Conservation (phyloP, 805 yeast genomes). For the Alloascoidea africana region DNA sequence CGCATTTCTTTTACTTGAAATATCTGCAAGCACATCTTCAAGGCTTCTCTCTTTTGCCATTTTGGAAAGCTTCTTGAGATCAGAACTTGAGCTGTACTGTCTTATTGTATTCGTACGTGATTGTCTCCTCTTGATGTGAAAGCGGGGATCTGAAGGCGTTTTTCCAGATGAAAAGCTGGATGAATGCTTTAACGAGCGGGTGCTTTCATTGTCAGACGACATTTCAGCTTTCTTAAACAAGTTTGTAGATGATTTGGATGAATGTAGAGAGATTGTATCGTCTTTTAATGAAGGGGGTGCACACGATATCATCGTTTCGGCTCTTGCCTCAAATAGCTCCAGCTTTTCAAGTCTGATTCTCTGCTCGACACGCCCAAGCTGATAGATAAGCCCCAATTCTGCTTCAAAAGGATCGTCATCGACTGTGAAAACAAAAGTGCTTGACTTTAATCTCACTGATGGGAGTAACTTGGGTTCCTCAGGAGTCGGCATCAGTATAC, state of each 20-base stretch:
- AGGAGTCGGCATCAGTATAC: conserved; percentile 18
- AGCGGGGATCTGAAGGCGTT: too few relatives aligned
- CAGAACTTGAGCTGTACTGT: too few relatives aligned
- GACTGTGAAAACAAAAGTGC: conserved; percentile 42
- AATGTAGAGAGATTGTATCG: too few relatives aligned
- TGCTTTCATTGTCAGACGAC: too few relatives aligned
- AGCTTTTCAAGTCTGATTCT: conserved; percentile 38
- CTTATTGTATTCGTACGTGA: too few relatives aligned
- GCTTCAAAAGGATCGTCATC: conserved; percentile 89
- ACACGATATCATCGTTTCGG: conserved; percentile 12
- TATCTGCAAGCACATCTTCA: not conserved
- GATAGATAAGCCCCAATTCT: conserved; percentile 47
- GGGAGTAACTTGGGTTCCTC: conserved; percentile 30
- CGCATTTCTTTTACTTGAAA: conserved; percentile 3
- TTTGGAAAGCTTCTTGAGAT: too few relatives aligned
- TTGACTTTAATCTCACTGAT: conserved; percentile 36
- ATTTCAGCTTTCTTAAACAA: not conserved
- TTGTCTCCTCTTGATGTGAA: too few relatives aligned
- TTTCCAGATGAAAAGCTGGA: too few relatives aligned
- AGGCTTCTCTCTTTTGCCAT: not conserved
- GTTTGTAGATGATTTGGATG: not conserved
- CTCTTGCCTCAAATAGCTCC: conserved; percentile 22
- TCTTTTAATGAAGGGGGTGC: too few relatives aligned
- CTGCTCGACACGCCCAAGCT: conserved; percentile 57
- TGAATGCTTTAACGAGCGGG: too few relatives aligned